Percentiles rank a stretch among this genome's conserved stretches.
Evolutionary conservation across 441 rosid species (phyloP).

Genomic region (Erodium trifolium): DNA sequence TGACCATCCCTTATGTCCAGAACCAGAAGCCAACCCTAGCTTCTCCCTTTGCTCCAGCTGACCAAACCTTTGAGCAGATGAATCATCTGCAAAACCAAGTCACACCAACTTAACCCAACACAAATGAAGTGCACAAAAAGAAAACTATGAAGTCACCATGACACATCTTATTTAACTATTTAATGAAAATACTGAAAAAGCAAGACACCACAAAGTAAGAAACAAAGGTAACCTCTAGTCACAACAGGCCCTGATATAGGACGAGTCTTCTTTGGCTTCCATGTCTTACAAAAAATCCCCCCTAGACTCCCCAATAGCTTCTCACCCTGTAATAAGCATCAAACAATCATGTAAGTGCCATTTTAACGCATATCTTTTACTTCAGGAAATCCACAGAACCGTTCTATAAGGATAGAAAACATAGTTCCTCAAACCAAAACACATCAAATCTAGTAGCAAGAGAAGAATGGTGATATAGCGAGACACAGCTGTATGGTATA

Average conservation of each 20-base stretch:
- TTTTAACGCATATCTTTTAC: too few species aligned
- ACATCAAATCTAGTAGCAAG: too few species aligned
- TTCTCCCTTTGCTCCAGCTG: slow-evolving; percentile 55
- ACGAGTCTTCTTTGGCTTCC: slow-evolving; percentile 91
- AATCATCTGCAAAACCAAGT: slow-evolving; percentile 33
- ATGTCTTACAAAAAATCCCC: slow-evolving; percentile 70
- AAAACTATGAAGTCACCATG: neutral
- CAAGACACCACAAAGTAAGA: neutral
- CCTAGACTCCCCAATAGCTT: slow-evolving; percentile 91
- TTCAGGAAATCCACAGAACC: neutral
- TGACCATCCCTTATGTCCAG: slow-evolving; percentile 32
- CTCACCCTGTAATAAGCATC: slow-evolving; percentile 63
- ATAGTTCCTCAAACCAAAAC: too few species aligned
- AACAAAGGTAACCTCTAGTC: slow-evolving; percentile 41
- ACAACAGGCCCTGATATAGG: slow-evolving; percentile 60
- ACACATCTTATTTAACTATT: neutral
- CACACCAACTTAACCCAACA: neutral
- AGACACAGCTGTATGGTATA: too few species aligned
- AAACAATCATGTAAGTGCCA: slow-evolving; percentile 5
- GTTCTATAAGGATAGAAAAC: too few species aligned
- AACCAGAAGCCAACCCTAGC: slow-evolving; percentile 41
- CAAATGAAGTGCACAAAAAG: neutral
- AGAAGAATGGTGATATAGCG: too few species aligned
- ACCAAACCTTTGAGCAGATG: slow-evolving; percentile 31
- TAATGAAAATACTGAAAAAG: too few species aligned